Percentiles rank a stretch among this genome's conserved stretches.
phyloP scores from a whole-genome alignment of 2,329 filamentous ascomycete genomes.

The Botrytis medusae region DNA sequence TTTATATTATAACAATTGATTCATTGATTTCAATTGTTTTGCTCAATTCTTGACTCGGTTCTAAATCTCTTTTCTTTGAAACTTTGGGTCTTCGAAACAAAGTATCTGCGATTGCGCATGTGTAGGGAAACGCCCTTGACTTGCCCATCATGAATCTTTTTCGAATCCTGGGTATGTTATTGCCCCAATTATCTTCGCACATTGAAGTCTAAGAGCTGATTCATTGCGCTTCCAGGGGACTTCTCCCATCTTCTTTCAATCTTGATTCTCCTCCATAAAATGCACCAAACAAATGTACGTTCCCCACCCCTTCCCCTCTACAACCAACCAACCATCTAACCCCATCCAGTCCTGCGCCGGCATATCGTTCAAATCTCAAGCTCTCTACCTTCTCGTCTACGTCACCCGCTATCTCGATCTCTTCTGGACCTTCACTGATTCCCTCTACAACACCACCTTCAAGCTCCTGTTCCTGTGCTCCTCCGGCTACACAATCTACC shows the following conservation, averaged over 20 bases:
- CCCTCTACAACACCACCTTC: slow-evolving; percentile 87
- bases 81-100: neutral
- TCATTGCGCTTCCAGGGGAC: slow-evolving; percentile 61
- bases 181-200: neutral
- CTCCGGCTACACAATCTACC: slow-evolving; percentile 91
- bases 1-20: neutral
- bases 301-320: neutral
- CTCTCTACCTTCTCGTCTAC: slow-evolving; percentile 91
- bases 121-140: slow-evolving; percentile 18
- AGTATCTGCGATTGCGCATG: slow-evolving; percentile 14
- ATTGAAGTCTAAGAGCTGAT: slow-evolving; percentile 15
- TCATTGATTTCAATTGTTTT: slow-evolving; percentile 2
- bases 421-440: slow-evolving; percentile 72
- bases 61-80: slow-evolving; percentile 10
- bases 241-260: slow-evolving; percentile 94
- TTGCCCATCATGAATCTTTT: slow-evolving; percentile 65
- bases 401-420: slow-evolving; percentile 91
- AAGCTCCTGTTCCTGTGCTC: slow-evolving; percentile 92
- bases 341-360: slow-evolving; percentile 63
- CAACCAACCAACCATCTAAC: slow-evolving; percentile 10
- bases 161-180: slow-evolving; percentile 58
- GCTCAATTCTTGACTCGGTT: neutral
- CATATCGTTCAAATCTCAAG: slow-evolving; percentile 98
- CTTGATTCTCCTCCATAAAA: slow-evolving; percentile 93
- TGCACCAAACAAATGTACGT: slow-evolving; percentile 84